Evolutionary conservation across 1,284 basidiomycete genomes (phyloP), one percentile per base, ranked within the genome.

Genomic region (Microstroma glucosiphilum): DNA sequence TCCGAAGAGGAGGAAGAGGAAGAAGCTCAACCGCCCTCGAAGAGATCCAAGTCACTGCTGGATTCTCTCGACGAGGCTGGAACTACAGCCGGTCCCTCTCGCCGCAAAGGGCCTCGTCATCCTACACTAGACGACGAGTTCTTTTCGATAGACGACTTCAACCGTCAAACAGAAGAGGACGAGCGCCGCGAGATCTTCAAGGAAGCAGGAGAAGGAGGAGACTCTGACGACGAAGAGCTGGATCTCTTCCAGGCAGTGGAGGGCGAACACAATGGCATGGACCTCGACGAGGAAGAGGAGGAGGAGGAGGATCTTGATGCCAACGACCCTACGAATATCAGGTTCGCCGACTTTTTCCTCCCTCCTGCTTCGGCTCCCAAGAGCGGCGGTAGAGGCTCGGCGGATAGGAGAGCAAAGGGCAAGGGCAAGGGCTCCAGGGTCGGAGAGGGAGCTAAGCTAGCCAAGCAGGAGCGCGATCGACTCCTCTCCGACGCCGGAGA

Each of bases 111-210:
- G 57, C 66, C 67, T 54, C 66, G 70, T 19, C 83, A 86, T 67
- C 83, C 87, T 6, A 85, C 85, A 56, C 85, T 97, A n/a, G 89
- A 97, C 80, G 94, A 97, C 78, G 86, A 85, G 26, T 97, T 98
- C 82, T 98, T 98, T 81, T 86, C 89, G 61, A 85, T 97, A 60
- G 86, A 87, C 60, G 84, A 87, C 23, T 97, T 98, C 82, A 96
- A 97, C 77, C 85, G 87, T 4, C 86, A 92, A 80, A 89, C 89
- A 1, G 89, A 90, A 78, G 86, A 86, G 69, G 85, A 87, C 7
- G 92, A 96, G 80, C 86, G 87, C 48, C 67, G 62, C 15, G 51
- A 54, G 21, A 54, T 54, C 21, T 54, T 54, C 51, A 84, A 82
- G 62, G 82, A 82, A 12, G 82, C 85, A 13, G 56, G 82, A 88